Conservation (phyloP, 768 basidiomycete species). For the Calocybe indica region DNA sequence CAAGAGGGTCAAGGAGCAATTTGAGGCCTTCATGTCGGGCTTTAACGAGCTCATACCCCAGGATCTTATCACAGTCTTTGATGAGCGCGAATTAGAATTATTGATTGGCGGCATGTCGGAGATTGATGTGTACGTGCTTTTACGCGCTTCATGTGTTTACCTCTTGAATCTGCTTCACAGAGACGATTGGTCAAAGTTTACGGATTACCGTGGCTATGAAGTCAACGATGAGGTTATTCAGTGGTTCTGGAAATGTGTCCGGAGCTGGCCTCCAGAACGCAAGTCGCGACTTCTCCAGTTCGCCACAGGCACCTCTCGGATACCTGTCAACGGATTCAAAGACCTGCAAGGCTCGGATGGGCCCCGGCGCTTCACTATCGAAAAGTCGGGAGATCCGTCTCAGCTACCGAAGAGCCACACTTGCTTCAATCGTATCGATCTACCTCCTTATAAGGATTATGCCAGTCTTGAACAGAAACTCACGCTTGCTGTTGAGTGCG, state of each 20-base stretch:
- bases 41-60: constrained; percentile 99
- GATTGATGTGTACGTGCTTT: constrained; percentile 82
- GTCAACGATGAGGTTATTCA: constrained; percentile 95
- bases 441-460: constrained; percentile 98
- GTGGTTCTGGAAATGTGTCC: constrained; percentile 99
- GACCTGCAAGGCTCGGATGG: constrained; percentile 98
- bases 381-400: constrained; percentile 95
- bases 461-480: constrained; percentile 92
- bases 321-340: constrained; percentile 98
- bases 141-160: background rate
- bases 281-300: constrained; percentile 96
- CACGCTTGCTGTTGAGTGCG: constrained; percentile 89
- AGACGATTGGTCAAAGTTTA: constrained; percentile 99
- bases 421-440: constrained; percentile 95
- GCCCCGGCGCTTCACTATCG: constrained; percentile 94
- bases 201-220: constrained; percentile 96
- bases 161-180: constrained; percentile 25
- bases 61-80: constrained; percentile 96
- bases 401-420: constrained; percentile 95
- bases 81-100: constrained; percentile 94
- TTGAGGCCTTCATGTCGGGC: constrained; percentile 99
- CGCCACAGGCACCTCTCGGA: constrained; percentile 93
- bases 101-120: constrained; percentile 99
- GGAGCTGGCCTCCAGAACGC: constrained; percentile 96
- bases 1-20: constrained; percentile 96